These are phyloP conservation scores for Gonapodya prolifera DNA, from an alignment of 192 early-diverging fungal genomes.

Conservation along the genomic window DNA sequence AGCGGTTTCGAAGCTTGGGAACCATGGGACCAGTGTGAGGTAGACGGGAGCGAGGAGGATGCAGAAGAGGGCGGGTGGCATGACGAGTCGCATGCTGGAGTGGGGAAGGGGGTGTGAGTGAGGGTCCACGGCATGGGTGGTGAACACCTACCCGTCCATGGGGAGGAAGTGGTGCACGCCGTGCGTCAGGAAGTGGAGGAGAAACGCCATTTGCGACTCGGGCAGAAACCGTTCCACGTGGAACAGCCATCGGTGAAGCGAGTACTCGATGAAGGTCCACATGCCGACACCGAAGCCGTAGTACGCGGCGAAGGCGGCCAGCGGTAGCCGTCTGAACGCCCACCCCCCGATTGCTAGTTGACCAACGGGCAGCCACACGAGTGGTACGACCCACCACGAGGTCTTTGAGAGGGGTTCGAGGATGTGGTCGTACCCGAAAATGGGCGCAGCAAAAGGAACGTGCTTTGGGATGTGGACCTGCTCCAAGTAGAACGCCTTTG, in stretches of 20 bases:
- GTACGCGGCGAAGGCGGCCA: background rate
- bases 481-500: slow-evolving; percentile 72
- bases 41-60: slow-evolving; percentile 50
- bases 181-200: slow-evolving; percentile 78
- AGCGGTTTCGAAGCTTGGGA: slow-evolving; percentile 51
- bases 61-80: slow-evolving; percentile 74
- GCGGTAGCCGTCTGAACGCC: background rate
- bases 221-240: slow-evolving; percentile 82
- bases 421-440: slow-evolving; percentile 61
- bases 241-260: slow-evolving; percentile 85
- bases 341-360: background rate
- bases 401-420: slow-evolving; percentile 81
- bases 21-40: slow-evolving; percentile 25
- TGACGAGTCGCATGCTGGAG: slow-evolving; percentile 76
- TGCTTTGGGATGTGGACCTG: slow-evolving; percentile 88
- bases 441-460: slow-evolving; percentile 55
- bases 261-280: slow-evolving; percentile 85
- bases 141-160: slow-evolving; percentile 65
- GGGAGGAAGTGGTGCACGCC: slow-evolving; percentile 95
- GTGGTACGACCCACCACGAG: slow-evolving; percentile 80
- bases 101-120: slow-evolving; percentile 10
- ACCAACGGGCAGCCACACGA: slow-evolving; percentile 76
- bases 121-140: background rate
- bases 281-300: slow-evolving; percentile 56
- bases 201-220: slow-evolving; percentile 61